Conservation (phyloP, 805 yeast genomes). For the Metschnikowia dekortorum region DNA sequence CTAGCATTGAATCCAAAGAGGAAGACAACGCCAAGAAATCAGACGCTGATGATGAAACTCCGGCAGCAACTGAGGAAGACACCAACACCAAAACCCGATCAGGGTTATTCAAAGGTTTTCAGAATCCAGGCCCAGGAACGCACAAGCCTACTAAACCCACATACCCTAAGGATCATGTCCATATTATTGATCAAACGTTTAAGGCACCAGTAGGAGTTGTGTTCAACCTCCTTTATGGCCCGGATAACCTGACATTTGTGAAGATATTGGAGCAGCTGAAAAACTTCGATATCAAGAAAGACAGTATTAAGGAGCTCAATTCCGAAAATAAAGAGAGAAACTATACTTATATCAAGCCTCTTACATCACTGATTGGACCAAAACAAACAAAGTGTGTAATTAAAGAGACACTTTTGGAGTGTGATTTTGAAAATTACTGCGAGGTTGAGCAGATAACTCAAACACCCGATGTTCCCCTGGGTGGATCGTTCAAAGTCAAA, state of each 20-base stretch:
- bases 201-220: constrained; percentile 76
- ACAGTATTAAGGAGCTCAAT: constrained; percentile 30
- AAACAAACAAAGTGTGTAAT: constrained; percentile 75
- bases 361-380: constrained; percentile 86
- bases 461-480: constrained; percentile 98
- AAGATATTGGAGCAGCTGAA: constrained; percentile 30
- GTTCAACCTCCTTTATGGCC: constrained; percentile 67
- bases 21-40: neutral
- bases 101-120: constrained; percentile 9
- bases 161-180: constrained; percentile 34
- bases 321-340: constrained; percentile 42
- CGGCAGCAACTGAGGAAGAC: constrained; percentile 1
- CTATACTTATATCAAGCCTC: constrained; percentile 67
- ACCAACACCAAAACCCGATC: neutral
- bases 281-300: constrained; percentile 22
- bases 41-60: neutral
- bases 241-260: constrained; percentile 39
- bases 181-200: constrained; percentile 48
- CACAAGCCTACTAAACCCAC: constrained; percentile 57
- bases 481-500: constrained; percentile 69
- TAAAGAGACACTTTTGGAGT: constrained; percentile 53
- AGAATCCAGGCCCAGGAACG: constrained; percentile 58
- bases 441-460: constrained; percentile 58
- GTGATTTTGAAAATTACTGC: constrained; percentile 52
- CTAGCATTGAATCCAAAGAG: neutral